Evolutionary conservation across 768 basidiomycete genomes (phyloP).

Genomic region (Calocybe cyanea): DNA sequence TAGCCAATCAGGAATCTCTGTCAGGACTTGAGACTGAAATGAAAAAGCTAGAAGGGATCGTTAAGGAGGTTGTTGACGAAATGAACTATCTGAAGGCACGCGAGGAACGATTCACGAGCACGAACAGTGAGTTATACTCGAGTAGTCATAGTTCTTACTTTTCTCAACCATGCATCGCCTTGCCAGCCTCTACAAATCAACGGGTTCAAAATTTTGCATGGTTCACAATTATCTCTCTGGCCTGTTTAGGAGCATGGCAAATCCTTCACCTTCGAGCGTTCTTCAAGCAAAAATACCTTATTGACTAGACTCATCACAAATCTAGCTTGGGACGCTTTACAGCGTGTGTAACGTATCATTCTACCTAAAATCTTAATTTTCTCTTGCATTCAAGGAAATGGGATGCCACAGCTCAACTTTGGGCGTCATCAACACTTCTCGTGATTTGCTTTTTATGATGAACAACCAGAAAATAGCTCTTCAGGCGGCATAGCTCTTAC

Average conservation of each 20-base stretch:
- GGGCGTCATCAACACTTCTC: too few relatives aligned
- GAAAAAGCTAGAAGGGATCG: slow-evolving; percentile 93
- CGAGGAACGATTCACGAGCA: slow-evolving; percentile 84
- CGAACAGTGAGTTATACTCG: slow-evolving; percentile 76
- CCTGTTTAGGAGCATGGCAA: slow-evolving; percentile 89
- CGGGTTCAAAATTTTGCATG: slow-evolving; percentile 93
- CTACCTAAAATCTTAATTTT: slow-evolving; percentile 2
- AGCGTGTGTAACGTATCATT: slow-evolving; percentile 3
- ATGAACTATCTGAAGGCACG: slow-evolving; percentile 85
- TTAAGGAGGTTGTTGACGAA: slow-evolving; percentile 94
- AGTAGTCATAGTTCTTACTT: background rate
- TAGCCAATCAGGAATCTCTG: slow-evolving; percentile 96
- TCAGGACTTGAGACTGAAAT: slow-evolving; percentile 97
- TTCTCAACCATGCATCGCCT: background rate
- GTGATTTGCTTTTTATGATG: too few relatives aligned
- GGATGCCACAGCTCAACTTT: too few relatives aligned
- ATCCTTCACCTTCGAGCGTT: slow-evolving; percentile 90
- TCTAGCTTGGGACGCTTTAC: background rate
- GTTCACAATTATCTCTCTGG: slow-evolving; percentile 76
- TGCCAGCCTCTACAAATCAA: slow-evolving; percentile 80
- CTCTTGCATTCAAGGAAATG: background rate
- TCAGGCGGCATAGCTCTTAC: too few relatives aligned
- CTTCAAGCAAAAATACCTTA: slow-evolving; percentile 95
- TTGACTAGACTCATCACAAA: slow-evolving; percentile 47
- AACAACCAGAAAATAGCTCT: too few relatives aligned